Base-by-base conservation (phyloP, 2,329 filamentous ascomycete genomes). In the Fusarium sublunatum region DNA sequence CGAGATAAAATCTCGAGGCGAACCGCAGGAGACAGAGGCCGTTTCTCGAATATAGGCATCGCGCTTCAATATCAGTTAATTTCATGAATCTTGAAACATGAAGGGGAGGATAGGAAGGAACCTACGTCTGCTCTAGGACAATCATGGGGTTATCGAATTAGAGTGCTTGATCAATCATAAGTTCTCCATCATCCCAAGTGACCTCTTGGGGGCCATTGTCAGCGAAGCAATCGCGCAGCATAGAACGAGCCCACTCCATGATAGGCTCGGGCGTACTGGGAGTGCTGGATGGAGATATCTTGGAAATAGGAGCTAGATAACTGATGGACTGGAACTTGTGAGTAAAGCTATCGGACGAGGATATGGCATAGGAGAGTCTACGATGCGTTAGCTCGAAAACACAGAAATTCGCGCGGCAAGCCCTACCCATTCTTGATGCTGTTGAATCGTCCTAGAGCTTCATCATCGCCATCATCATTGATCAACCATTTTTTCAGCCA, bases 191-290 rank as follows among this genome's bases (percentile, higher is more conserved):
- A 11, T 38, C 26, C 22, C 7, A 13, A 32, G 31, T 28, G 6
- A 67, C 5, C 4, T 13, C 5, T 12, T 25, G 36, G 13, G 34
- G 48, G 19, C 5, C 29, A 31, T 38, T 39, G 4, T 12, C 34
- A 6, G 41, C 15, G 7, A 64, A 7, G 15, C 42, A 55, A 3
- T 40, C 19, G 2, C 13, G 45, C 1, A 69, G 15, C 2, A 6
- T 47, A 31, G 29, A n/a, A 12, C 49, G 62, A 49, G 53, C 50
- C 64, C 64, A 69, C 1, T 54, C 38, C 13, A 67, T 32, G 3
- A 64, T 24, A 2, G 25, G 34, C 1, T 31, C 26, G 9, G 50
- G 56, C 3, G 51, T 47, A 10, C 36, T 25, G 26, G 9, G 28
- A 6, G 10, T 9, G n/a, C 38, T 25, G 7, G 42, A 3, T 6